phyloP scores from a whole-genome alignment of 371 early-diverging fungal genomes.

The Synchytrium microbalum region DNA sequence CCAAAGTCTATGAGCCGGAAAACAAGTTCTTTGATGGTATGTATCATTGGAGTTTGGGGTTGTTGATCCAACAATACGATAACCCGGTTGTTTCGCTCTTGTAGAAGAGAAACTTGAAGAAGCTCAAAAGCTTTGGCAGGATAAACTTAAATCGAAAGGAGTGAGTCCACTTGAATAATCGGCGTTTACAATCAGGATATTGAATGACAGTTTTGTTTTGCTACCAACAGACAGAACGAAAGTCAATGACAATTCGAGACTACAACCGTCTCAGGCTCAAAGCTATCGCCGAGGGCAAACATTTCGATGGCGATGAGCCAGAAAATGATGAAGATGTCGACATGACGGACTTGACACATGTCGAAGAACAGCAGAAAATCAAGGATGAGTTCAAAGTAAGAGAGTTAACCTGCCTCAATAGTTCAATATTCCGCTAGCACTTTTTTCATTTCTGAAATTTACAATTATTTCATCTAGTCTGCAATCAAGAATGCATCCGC shows the following conservation, averaged over 20 bases:
- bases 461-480: constrained; percentile 3
- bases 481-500: constrained; percentile 27
- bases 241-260: constrained; percentile 63
- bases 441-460: no score
- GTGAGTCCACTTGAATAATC: not conserved
- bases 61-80: no score
- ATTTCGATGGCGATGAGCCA: constrained; percentile 55
- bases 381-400: constrained; percentile 30
- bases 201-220: not conserved
- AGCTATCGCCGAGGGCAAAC: constrained; percentile 44
- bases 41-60: not conserved
- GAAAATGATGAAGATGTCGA: constrained; percentile 15
- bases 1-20: constrained; percentile 70
- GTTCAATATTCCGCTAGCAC: not conserved
- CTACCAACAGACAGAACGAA: constrained; percentile 20
- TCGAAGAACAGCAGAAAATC: constrained; percentile 76
- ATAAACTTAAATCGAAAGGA: constrained; percentile 46
- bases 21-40: constrained; percentile 59
- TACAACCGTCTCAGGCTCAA: constrained; percentile 57
- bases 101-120: constrained; percentile 51
- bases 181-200: constrained; percentile 8
- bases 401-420: not conserved
- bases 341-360: constrained; percentile 46
- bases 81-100: not conserved
- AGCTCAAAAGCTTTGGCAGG: constrained; percentile 53